Percentiles rank a stretch among this genome's conserved stretches.
These are phyloP conservation scores for Alectoria sarmentosa DNA, from an alignment of 495 filamentous ascomycete species.

Conservation along the genomic window DNA sequence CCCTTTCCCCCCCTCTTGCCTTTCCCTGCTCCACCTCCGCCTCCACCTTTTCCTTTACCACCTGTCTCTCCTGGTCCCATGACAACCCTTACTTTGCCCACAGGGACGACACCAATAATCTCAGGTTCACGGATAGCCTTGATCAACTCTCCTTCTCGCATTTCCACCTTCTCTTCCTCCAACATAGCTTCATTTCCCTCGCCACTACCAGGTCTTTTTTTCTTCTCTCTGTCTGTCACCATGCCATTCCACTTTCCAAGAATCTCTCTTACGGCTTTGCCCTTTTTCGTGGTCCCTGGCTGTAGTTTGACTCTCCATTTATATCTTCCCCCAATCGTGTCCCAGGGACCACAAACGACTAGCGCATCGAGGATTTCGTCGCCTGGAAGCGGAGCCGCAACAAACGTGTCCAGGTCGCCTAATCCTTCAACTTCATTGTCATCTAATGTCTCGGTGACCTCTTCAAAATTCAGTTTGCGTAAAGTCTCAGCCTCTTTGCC, in stretches of 20 bases:
- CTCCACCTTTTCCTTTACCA: slow-evolving; percentile 39
- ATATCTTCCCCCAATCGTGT: slow-evolving; percentile 58
- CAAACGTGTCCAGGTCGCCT: slow-evolving; percentile 61
- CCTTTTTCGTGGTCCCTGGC: slow-evolving; percentile 84
- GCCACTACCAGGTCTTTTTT: slow-evolving; percentile 31
- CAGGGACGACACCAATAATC: slow-evolving; percentile 71
- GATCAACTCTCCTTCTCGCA: slow-evolving; percentile 73
- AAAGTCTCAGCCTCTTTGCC: slow-evolving; percentile 57
- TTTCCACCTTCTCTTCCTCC: slow-evolving; percentile 74
- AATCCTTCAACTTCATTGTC: slow-evolving; percentile 48
- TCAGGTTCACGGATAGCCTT: slow-evolving; percentile 75
- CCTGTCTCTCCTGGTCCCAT: slow-evolving; percentile 48
- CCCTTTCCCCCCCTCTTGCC: slow-evolving; percentile 43
- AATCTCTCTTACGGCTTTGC: slow-evolving; percentile 89
- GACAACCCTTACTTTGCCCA: slow-evolving; percentile 81
- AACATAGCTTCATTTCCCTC: slow-evolving; percentile 45
- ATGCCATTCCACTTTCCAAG: slow-evolving; percentile 62
- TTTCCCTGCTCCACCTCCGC: slow-evolving; percentile 36
- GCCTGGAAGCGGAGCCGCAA: slow-evolving; percentile 68
- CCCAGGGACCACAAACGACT: slow-evolving; percentile 89
- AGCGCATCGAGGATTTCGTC: slow-evolving; percentile 87
- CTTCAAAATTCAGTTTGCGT: slow-evolving; percentile 43
- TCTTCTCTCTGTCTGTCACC: slow-evolving; percentile 39
- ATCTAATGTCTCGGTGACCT: slow-evolving; percentile 49
- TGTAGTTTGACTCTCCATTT: slow-evolving; percentile 93